Evolutionary conservation across 2,329 filamentous ascomycete genomes (phyloP).

Genomic region (Aspergillus sclerotialis): DNA sequence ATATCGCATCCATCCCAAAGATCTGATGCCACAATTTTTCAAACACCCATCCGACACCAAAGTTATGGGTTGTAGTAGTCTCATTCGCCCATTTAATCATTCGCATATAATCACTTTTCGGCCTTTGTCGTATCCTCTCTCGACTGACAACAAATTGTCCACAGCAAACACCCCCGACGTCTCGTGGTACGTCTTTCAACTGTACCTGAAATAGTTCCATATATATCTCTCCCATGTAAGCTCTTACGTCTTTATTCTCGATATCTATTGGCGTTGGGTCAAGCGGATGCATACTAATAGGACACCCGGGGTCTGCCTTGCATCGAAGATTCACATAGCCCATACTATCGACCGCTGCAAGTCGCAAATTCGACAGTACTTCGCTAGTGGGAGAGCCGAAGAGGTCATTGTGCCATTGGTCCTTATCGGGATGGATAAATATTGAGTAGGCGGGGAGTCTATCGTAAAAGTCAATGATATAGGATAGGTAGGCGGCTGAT

Average conservation of each 20-base stretch:
- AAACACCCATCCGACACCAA: slow-evolving; percentile 12
- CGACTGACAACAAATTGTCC: slow-evolving; percentile 15
- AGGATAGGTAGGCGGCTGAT: slow-evolving; percentile 53
- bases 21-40: slow-evolving; percentile 17
- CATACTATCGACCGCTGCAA: slow-evolving; percentile 17
- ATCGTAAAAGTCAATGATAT: slow-evolving; percentile 55
- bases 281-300: slow-evolving; percentile 19
- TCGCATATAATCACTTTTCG: slow-evolving; percentile 11
- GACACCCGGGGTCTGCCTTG: slow-evolving; percentile 21
- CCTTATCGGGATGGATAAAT: slow-evolving; percentile 52
- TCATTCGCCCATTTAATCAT: slow-evolving; percentile 14
- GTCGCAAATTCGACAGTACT: slow-evolving; percentile 15
- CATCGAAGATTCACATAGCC: slow-evolving; percentile 29
- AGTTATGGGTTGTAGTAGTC: slow-evolving; percentile 12
- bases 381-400: slow-evolving; percentile 11
- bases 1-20: slow-evolving; percentile 10
- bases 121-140: slow-evolving; percentile 9
- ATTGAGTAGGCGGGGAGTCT: slow-evolving; percentile 49
- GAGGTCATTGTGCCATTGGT: slow-evolving; percentile 49
- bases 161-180: slow-evolving; percentile 10
- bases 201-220: slow-evolving; percentile 9
- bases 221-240: slow-evolving; percentile 4
- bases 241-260: slow-evolving; percentile 3
- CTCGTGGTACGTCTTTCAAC: slow-evolving; percentile 6
- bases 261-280: slow-evolving; percentile 5